Evolutionary conservation across 2,329 filamentous ascomycete species (phyloP).

Genomic region (Clarireedia paspali): DNA sequence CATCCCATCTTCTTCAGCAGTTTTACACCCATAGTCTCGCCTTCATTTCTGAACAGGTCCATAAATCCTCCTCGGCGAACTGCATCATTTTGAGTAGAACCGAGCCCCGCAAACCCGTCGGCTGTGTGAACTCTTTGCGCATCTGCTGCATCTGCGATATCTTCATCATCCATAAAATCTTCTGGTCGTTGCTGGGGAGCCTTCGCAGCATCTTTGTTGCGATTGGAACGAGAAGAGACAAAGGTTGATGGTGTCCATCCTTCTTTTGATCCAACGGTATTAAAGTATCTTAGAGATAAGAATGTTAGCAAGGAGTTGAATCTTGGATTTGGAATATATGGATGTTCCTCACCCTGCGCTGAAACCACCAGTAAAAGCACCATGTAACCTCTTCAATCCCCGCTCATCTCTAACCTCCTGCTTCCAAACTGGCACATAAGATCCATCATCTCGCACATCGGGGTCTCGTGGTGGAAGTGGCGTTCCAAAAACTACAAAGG

Average conservation of each 20-base stretch:
- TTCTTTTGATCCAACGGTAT: conserved; percentile 96
- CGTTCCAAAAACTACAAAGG: conserved; percentile 76
- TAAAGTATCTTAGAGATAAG: conserved; percentile 67
- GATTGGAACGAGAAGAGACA: conserved; percentile 77
- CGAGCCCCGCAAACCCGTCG: conserved; percentile 67
- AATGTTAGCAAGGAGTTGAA: conserved; percentile 12
- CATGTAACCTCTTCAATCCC: conserved; percentile 84
- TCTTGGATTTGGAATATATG: not conserved
- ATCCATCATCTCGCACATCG: conserved; percentile 77
- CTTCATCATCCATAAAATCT: conserved; percentile 98
- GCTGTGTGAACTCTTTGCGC: conserved; percentile 65
- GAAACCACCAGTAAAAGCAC: conserved; percentile 93
- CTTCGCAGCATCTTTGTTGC: conserved; percentile 58
- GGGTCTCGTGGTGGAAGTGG: conserved; percentile 72
- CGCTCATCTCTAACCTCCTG: conserved; percentile 93
- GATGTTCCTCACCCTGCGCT: conserved; percentile 71
- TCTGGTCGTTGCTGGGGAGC: conserved; percentile 57
- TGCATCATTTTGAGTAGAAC: conserved; percentile 52
- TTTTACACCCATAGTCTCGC: conserved; percentile 81
- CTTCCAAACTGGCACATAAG: conserved; percentile 94
- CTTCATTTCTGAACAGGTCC: conserved; percentile 63
- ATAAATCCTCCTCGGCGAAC: conserved; percentile 47
- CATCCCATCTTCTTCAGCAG: conserved; percentile 90
- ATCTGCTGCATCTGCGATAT: conserved; percentile 80
- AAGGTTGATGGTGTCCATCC: conserved; percentile 93